Evolutionary conservation across 441 rosid genomes (phyloP).

Genomic region (Iberis amara): DNA sequence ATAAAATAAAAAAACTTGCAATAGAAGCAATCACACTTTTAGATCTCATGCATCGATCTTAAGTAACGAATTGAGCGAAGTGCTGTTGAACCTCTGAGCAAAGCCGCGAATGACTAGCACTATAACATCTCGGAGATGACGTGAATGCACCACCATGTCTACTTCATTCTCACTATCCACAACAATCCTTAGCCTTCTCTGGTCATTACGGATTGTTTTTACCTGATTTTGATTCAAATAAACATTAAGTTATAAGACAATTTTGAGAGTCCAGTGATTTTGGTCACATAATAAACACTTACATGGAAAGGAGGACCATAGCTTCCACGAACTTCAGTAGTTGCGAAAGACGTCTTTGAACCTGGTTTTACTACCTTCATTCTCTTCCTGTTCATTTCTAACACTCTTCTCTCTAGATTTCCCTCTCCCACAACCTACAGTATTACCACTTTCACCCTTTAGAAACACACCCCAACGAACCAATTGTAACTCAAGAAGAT

Average conservation of each 20-base stretch:
- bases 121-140: slow-evolving; percentile 68
- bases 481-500: slow-evolving; percentile 9
- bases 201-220: slow-evolving; percentile 76
- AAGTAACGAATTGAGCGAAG: slow-evolving; percentile 89
- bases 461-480: neutral
- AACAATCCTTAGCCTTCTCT: slow-evolving; percentile 71
- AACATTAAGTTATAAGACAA: neutral
- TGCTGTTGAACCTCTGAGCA: slow-evolving; percentile 93
- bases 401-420: slow-evolving; percentile 80
- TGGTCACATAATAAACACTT: slow-evolving; percentile 33
- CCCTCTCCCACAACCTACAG: slow-evolving; percentile 71
- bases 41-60: slow-evolving; percentile 61
- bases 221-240: slow-evolving; percentile 46
- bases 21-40: neutral
- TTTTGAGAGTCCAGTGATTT: slow-evolving; percentile 5
- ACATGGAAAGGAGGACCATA: slow-evolving; percentile 95
- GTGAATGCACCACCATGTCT: slow-evolving; percentile 76
- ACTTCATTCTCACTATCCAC: slow-evolving; percentile 84
- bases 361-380: slow-evolving; percentile 91
- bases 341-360: slow-evolving; percentile 79
- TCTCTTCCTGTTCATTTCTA: slow-evolving; percentile 84
- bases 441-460: slow-evolving; percentile 14
- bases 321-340: slow-evolving; percentile 89
- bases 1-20: slow-evolving; percentile 22
- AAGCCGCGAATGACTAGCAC: slow-evolving; percentile 86